Evolutionary conservation across 2,329 filamentous ascomycete species (phyloP), one percentile per base, ranked within the genome.

Genomic region (Xylaria sp.): DNA sequence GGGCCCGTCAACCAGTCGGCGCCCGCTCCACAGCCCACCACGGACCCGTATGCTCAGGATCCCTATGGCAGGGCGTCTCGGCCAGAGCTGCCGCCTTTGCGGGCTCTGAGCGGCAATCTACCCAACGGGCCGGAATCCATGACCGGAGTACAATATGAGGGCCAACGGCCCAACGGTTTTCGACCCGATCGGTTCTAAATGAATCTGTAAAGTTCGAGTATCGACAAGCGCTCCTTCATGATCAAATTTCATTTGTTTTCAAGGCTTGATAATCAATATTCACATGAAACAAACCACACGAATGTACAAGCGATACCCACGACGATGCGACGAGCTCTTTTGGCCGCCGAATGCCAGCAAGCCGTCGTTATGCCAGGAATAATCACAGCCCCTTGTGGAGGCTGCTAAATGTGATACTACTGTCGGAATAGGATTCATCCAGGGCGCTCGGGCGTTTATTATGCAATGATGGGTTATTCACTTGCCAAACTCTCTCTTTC

Each of bases 121-220:
- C 75, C 80, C 5, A 81, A 78, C 34, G 79, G 78, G 0, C 85
- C 88, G 1, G 88, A 90, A 25, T 86, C 87, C 0, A 91, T 91
- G 89, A 89, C 87, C 1, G 89, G 89, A 1, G 87, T 91, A 6
- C 88, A 90, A 74, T 91, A 90, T 60, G 87, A 89, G 32, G 79
- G 80, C 6, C 80, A 84, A 2, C 80, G 83, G 25, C 70, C 79
- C 8, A 84, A 83, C 66, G 84, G 84, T 5, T 87, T 82, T 71
- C 83, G 84, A 48, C 76, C 74, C 25, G 72, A 76, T 74, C 64
- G 83, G 80, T 77, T 71, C 58, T 77, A 62, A 45, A 28, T 23
- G 32, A 56, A 36, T 12, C 18, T 41, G 7, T 13, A 25, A 32
- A n/a, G n/a, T 53, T 58, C 45, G 36, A 52, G 13, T 52, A 43